Evolutionary conservation across 1,284 basidiomycete species (phyloP), one percentile per base, ranked within the genome.

Genomic region (Phlebopus sp.): DNA sequence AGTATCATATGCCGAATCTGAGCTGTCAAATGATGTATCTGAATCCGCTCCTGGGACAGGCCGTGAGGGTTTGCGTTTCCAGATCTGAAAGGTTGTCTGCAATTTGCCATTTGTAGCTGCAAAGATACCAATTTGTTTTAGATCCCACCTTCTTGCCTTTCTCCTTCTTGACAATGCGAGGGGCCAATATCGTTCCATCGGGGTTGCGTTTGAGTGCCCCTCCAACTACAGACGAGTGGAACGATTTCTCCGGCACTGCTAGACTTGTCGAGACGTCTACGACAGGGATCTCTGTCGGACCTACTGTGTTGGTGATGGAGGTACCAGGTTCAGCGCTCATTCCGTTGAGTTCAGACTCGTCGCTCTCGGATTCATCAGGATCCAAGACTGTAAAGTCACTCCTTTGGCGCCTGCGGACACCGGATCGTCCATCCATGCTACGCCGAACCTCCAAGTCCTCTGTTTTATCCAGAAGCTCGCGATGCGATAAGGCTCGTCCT

Each of bases 11-110:
- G 71, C 81, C 17, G 85, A 89, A 62, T 87, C 84, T 3, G 87
- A 89, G 58, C 85, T 88, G 62, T 88, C 82, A 52, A 86, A 90
- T 0, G 86, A 86, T 3, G 75, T 71, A 46, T 86, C 82, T 4
- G 82, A 82, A 10, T 74, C 71, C 7, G 59, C 55, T 1, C 63
- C 56, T 4, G 52, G 39, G 7, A 49, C 44, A 30, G 55, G 53
- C 31, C 50, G 55, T 19, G 49, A 54, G 51, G 53, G 30, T 36
- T 35, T 55, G 19, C 52, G 57, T 44, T 75, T 69, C 79, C 78
- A 77, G 42, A 62, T 67, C 43, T 62, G 63, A 56, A 73, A 75
- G 40, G 52, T 52, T 42, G 59, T 60, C 71, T 73, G 19, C n/a
- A 27, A 6, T 29, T 46, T 15, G 51, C 15, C 36, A 46, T 49